These are phyloP conservation scores for Cryptosporidium ubiquitum DNA, from an alignment of 169 alveolate species.

Conservation along the genomic window DNA sequence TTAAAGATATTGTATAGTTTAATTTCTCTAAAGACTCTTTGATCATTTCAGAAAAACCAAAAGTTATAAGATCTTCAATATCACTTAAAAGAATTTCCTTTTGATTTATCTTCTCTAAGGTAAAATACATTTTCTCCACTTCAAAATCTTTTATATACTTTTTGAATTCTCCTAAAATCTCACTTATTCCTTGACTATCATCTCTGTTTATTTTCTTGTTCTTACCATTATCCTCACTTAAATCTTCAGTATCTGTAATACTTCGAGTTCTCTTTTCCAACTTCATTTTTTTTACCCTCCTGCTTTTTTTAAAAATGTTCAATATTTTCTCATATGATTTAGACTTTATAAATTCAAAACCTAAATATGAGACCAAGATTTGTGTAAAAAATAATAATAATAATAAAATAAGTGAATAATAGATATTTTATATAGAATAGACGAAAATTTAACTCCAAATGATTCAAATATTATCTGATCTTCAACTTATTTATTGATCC, in stretches of 20 bases:
- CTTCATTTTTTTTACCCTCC: neutral
- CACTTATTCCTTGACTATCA: neutral
- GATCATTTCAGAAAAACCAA: neutral
- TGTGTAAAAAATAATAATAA: neutral
- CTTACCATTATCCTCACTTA: neutral
- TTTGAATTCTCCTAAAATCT: neutral
- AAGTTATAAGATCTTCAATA: neutral
- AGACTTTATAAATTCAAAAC: neutral
- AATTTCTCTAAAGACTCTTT: neutral
- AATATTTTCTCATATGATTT: neutral
- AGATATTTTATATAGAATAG: no score
- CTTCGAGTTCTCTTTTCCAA: neutral
- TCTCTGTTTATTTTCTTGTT: neutral
- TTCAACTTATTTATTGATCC: neutral
- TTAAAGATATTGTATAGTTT: neutral
- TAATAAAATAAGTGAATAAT: neutral
- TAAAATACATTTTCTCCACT: neutral
- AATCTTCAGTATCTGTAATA: neutral
- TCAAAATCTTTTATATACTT: neutral
- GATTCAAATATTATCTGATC: neutral
- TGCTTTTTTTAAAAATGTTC: neutral
- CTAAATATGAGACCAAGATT: neutral
- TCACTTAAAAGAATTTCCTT: neutral
- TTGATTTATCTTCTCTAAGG: neutral
- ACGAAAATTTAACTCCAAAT: neutral